These are phyloP conservation scores for Arthrobotrys iridis DNA, from an alignment of 2,329 filamentous ascomycete species.

Conservation along the genomic window DNA sequence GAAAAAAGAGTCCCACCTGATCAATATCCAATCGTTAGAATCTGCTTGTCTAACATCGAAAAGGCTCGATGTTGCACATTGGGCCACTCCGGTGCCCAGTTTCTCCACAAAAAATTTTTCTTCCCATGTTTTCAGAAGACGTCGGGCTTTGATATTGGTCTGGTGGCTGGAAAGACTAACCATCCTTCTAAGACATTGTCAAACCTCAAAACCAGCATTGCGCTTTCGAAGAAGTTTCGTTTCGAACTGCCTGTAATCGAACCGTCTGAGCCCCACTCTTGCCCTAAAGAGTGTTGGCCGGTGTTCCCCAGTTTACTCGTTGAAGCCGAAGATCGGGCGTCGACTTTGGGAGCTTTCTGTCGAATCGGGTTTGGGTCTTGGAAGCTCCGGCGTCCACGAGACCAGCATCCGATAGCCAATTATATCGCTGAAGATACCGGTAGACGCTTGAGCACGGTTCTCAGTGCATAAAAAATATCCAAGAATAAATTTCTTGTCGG, in stretches of 20 bases:
- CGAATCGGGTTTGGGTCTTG: conserved; percentile 25
- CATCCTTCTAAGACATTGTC: conserved; percentile 25
- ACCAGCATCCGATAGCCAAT: conserved; percentile 19
- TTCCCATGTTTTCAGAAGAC: neutral
- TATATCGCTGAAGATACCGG: neutral
- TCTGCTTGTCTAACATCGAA: conserved; percentile 11
- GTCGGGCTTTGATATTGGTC: neutral
- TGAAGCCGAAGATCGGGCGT: conserved; percentile 31
- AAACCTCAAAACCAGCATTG: conserved; percentile 18
- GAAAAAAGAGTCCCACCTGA: neutral
- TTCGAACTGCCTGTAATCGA: conserved; percentile 40
- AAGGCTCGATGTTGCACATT: conserved; percentile 9
- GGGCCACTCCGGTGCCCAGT: neutral
- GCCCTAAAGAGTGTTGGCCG: conserved; percentile 7
- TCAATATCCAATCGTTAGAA: conserved; percentile 11
- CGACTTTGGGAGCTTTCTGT: conserved; percentile 14
- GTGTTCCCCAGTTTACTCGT: conserved; percentile 13
- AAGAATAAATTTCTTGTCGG: neutral
- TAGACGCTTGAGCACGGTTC: conserved; percentile 17
- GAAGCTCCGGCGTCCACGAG: conserved; percentile 31
- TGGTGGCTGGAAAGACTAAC: conserved; percentile 17
- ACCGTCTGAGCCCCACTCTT: conserved; percentile 4
- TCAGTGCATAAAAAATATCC: neutral
- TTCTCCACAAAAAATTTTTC: conserved; percentile 3
- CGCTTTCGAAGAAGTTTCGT: conserved; percentile 10